Conservation (phyloP, 306 rosid genomes). For the Prunus davidiana region DNA sequence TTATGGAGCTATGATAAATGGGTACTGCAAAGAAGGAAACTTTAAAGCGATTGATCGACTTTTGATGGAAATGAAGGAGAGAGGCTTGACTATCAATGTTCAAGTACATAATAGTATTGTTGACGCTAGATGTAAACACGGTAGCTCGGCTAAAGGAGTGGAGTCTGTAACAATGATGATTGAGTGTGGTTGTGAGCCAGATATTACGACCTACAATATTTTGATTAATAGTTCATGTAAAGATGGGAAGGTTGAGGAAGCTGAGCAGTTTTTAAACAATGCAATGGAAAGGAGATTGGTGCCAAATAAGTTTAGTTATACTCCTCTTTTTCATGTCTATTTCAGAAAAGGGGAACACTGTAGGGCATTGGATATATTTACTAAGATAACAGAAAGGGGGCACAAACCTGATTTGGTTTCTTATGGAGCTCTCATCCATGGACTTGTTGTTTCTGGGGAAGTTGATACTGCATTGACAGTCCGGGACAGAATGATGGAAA, state of each 20-base stretch:
- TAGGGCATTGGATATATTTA: conserved; percentile 58
- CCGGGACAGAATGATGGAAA: conserved; percentile 63
- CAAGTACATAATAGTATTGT: conserved; percentile 59
- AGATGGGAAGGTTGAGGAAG: conserved; percentile 59
- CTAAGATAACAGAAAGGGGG: conserved; percentile 63
- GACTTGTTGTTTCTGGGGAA: conserved; percentile 56
- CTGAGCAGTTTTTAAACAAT: conserved; percentile 48
- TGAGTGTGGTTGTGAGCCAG: conserved; percentile 64
- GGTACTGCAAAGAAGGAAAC: conserved; percentile 65
- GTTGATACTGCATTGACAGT: conserved; percentile 60
- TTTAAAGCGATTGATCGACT: conserved; percentile 53
- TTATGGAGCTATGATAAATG: conserved; percentile 61
- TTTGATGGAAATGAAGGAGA: conserved; percentile 56
- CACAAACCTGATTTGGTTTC: conserved; percentile 64
- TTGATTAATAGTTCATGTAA: conserved; percentile 57
- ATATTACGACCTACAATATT: conserved; percentile 63
- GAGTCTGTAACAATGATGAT: conserved; percentile 46
- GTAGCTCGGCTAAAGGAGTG: conserved; percentile 34
- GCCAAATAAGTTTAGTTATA: conserved; percentile 56
- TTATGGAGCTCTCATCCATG: conserved; percentile 78
- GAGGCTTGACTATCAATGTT: conserved; percentile 50
- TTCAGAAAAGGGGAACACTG: conserved; percentile 58
- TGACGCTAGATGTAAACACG: conserved; percentile 57
- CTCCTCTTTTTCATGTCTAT: conserved; percentile 62
- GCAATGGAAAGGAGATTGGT: conserved; percentile 41